Percentiles rank a stretch among this genome's conserved stretches.
These are phyloP conservation scores for Microglena sp. DNA, from an alignment of 139 green algal species.

Conservation along the genomic window DNA sequence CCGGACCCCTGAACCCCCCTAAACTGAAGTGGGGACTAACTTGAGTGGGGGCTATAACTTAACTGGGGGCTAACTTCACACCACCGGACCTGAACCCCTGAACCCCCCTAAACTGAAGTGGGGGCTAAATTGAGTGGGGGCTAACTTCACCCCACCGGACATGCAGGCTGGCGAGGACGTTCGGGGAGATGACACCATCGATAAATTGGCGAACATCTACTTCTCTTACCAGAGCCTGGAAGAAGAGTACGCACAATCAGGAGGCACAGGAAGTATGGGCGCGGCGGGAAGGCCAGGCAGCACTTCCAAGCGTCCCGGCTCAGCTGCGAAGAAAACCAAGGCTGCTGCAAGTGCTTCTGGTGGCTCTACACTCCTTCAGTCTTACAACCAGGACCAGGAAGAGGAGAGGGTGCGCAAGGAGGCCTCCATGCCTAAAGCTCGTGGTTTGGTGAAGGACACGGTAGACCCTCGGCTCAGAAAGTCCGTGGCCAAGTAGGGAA, in stretches of 20 bases:
- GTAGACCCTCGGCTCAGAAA: constrained; percentile 27
- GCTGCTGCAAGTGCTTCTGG: neutral
- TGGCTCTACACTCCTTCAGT: neutral
- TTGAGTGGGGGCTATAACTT: no score
- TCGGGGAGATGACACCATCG: no score
- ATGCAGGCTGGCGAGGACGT: no score
- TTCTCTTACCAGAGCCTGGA: constrained; percentile 26
- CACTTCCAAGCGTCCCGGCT: constrained; percentile 5
- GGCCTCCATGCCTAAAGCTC: constrained; percentile 26
- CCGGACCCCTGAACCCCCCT: no score
- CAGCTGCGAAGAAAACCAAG: neutral
- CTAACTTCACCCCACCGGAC: no score
- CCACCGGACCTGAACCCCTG: no score
- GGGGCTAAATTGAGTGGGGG: no score
- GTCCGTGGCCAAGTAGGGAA: constrained; percentile 16
- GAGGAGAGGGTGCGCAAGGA: neutral
- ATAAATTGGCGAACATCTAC: constrained; percentile 25
- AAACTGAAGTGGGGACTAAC: no score
- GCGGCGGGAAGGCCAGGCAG: neutral
- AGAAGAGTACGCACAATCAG: constrained; percentile 8
- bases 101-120: no score
- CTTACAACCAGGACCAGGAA: constrained; percentile 3
- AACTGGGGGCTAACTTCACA: no score
- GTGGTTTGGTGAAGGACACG: constrained; percentile 41
- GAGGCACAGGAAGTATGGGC: neutral